Conservation (phyloP, 257 asterid species). For the Penstemon eatonii region DNA sequence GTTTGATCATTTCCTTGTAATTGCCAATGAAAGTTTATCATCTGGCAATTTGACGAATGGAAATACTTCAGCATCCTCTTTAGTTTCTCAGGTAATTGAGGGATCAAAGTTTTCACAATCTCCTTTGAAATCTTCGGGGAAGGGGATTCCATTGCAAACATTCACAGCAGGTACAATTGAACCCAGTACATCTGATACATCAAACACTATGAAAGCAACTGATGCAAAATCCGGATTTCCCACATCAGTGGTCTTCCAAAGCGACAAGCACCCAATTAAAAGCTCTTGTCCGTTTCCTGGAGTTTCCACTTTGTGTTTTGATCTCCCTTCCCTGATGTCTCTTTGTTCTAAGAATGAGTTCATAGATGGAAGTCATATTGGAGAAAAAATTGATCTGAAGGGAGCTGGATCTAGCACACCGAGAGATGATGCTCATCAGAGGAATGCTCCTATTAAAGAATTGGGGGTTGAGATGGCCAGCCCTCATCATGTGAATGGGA, state of each 20-base stretch:
- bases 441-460: conserved; percentile 39
- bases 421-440: conserved; percentile 35
- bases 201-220: conserved; percentile 38
- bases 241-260: conserved; percentile 43
- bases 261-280: conserved; percentile 62
- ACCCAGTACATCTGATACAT: conserved; percentile 30
- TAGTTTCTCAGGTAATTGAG: conserved; percentile 57
- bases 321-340: conserved; percentile 75
- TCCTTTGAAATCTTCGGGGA: conserved; percentile 37
- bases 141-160: conserved; percentile 38
- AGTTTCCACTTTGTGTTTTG: conserved; percentile 73
- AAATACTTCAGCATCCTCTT: conserved; percentile 85
- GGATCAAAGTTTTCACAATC: conserved; percentile 49
- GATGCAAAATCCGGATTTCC: conserved; percentile 36
- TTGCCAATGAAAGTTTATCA: conserved; percentile 41
- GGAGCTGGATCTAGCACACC: conserved; percentile 43
- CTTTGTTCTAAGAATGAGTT: conserved; percentile 56
- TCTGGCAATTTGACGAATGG: conserved; percentile 43
- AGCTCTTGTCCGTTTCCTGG: conserved; percentile 95
- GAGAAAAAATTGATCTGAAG: conserved; percentile 37
- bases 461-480: conserved; percentile 36
- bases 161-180: conserved; percentile 32
- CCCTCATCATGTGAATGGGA: conserved; percentile 37
- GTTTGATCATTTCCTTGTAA: conserved; percentile 80
- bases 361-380: conserved; percentile 34